phyloP scores from a whole-genome alignment of 306 rosid genomes.

The Macrotyloma uniflorum region DNA sequence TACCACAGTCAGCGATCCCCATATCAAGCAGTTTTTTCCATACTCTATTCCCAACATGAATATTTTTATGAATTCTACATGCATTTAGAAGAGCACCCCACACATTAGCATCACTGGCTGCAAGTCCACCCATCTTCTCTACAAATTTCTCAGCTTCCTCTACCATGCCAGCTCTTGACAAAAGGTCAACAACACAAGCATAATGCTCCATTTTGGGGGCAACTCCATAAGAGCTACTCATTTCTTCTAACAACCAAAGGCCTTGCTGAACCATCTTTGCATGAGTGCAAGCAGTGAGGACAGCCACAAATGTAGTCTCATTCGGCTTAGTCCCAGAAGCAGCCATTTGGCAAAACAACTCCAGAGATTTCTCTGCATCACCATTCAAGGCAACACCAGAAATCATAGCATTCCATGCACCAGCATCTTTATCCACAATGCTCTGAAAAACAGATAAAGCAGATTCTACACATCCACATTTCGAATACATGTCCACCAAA shows the following conservation, averaged over 20 bases:
- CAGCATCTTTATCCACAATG: constrained; percentile 42
- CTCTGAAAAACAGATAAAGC: constrained; percentile 44
- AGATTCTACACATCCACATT: constrained; percentile 49
- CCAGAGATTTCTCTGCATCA: constrained; percentile 60
- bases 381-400: constrained; percentile 68
- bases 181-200: constrained; percentile 63
- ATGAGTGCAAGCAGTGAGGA: constrained; percentile 70
- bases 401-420: constrained; percentile 80
- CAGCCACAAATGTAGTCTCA: constrained; percentile 66
- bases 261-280: constrained; percentile 64
- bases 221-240: constrained; percentile 47
- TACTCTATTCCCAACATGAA: constrained; percentile 63
- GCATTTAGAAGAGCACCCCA: constrained; percentile 83
- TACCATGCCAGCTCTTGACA: constrained; percentile 74
- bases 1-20: constrained; percentile 65
- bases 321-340: constrained; percentile 46
- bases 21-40: constrained; percentile 69
- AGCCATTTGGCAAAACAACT: constrained; percentile 57
- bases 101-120: constrained; percentile 60
- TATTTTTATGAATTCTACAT: constrained; percentile 70
- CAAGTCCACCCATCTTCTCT: constrained; percentile 80
- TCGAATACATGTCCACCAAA: constrained; percentile 58
- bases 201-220: constrained; percentile 38
- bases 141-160: constrained; percentile 75
- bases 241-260: constrained; percentile 59